These are phyloP conservation scores for Teratosphaeria zuluensis DNA, from an alignment of 2,329 filamentous ascomycete genomes.

Conservation along the genomic window DNA sequence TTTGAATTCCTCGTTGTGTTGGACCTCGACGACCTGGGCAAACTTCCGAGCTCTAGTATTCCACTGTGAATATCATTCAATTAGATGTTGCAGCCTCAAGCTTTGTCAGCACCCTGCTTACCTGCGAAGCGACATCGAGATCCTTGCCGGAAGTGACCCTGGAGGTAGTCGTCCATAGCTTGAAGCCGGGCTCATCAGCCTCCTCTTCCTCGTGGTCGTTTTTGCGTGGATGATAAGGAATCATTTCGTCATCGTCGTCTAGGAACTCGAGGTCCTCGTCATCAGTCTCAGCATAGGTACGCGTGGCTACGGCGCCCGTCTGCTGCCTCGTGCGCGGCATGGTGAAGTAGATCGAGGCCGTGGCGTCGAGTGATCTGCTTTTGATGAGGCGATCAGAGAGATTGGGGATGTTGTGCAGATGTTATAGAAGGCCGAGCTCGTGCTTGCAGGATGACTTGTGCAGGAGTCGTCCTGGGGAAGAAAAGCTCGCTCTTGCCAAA, in stretches of 20 bases:
- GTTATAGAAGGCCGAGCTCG: too few species aligned
- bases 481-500: too few species aligned
- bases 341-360: not conserved
- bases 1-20: slow-evolving; percentile 2
- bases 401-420: too few species aligned
- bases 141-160: not conserved
- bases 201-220: not conserved
- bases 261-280: not conserved
- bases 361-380: too few species aligned
- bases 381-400: not conserved
- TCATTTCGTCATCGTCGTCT: too few species aligned
- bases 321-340: not conserved
- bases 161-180: not conserved
- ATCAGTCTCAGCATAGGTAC: not conserved
- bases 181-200: not conserved
- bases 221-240: not conserved
- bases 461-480: too few species aligned
- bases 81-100: not conserved
- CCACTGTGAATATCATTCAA: slow-evolving; percentile 1
- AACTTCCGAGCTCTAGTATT: not conserved
- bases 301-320: not conserved
- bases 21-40: slow-evolving; percentile 3
- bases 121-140: not conserved
- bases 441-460: too few species aligned
- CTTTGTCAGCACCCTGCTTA: too few species aligned